Evolutionary conservation across 2,329 filamentous ascomycete genomes (phyloP).

Genomic region (Nothopassalora personata): DNA sequence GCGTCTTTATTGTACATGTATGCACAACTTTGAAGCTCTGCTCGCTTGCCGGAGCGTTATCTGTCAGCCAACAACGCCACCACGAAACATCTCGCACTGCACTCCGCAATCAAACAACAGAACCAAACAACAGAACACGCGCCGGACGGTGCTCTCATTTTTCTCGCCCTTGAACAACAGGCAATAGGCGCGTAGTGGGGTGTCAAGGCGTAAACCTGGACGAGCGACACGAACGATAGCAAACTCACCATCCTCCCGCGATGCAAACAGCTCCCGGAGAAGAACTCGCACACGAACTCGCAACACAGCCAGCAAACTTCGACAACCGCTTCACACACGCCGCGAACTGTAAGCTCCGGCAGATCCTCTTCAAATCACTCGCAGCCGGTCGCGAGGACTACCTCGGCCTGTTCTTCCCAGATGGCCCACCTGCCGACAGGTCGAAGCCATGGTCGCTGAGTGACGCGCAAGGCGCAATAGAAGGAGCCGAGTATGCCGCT

Average conservation of each 20-base stretch:
- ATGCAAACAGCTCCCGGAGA: conserved; percentile 49
- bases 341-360: conserved; percentile 66
- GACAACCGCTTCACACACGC: conserved; percentile 68
- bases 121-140: no score
- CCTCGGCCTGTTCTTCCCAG: conserved; percentile 74
- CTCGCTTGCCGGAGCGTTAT: conserved; percentile 10
- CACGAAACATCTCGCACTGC: background rate
- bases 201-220: background rate
- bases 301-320: conserved; percentile 68
- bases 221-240: background rate
- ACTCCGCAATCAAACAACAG: no score
- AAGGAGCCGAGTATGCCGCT: conserved; percentile 91
- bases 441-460: conserved; percentile 62
- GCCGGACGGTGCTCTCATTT: background rate
- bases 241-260: background rate
- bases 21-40: conserved; percentile 3
- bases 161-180: background rate
- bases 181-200: background rate
- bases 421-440: conserved; percentile 45
- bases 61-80: background rate
- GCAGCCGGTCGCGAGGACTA: conserved; percentile 69
- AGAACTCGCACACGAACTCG: conserved; percentile 76
- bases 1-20: background rate
- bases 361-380: conserved; percentile 80
- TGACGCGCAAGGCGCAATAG: conserved; percentile 83